Evolutionary conservation across 257 asterid genomes (phyloP), one percentile per base, ranked within the genome.

Genomic region (Fraxinus americana): DNA sequence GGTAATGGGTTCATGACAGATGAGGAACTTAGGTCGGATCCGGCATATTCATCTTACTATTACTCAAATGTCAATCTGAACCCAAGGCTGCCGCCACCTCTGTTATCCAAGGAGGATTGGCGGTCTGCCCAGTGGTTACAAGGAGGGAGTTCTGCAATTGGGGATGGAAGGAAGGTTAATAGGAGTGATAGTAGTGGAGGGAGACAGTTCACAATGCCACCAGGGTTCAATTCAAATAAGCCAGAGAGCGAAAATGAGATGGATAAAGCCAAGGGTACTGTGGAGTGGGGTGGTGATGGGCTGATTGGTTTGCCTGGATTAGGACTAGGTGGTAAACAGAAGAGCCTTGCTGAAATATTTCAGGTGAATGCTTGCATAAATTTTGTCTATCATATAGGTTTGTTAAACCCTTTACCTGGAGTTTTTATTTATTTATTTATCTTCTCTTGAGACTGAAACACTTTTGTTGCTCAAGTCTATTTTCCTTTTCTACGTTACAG

Each of bases 21-120:
- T 83, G 99, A 96, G 83, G 93, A 91, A 82, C 95, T 96, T 71
- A 91, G 99, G 97, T 93, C 97, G 57, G 97, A 96, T 82, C 99
- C 99, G 45, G 86, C 92, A 0, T 96, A 96, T 68, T 79, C 85
- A 7, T 87, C 97, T 29, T 93, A 96, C 82, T 96, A 96, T 80
- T 93, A 93, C 89, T 87, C 98, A 0, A 93, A 96, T 73, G 94
- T 90, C 48, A 96, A 96, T 82, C 81, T 96, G 85, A 96, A 96
- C 84, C 99, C 99, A 41, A 93, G 99, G 90, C 84, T 96, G 77
- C 99, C 99, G 0, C 99, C 98, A n/a, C 99, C 99, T 78, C 84
- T 92, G 75, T 30, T 92, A 75, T 93, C 99, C 25, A 96, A 86
- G 85, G 99, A 93, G 89, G 99, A 93, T 82, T 93, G 97, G 97